These are phyloP conservation scores for Pestalotiopsis sp. DNA, from an alignment of 2,329 filamentous ascomycete species.

Conservation along the genomic window DNA sequence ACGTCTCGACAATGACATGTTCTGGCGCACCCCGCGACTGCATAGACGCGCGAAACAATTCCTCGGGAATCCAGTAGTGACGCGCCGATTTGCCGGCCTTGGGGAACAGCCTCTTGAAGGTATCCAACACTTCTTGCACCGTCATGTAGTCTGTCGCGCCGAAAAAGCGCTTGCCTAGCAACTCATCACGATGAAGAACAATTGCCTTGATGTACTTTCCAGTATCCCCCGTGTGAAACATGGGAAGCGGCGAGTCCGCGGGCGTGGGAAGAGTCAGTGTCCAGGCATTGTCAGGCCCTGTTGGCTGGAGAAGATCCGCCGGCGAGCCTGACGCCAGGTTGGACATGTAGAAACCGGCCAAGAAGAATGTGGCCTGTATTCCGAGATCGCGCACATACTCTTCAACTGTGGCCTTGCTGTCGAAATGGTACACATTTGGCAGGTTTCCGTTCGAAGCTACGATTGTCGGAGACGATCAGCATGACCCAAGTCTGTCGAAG, in stretches of 20 bases:
- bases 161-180: conserved; percentile 42
- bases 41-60: conserved; percentile 38
- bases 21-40: conserved; percentile 34
- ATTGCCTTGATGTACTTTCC: conserved; percentile 35
- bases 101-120: conserved; percentile 38
- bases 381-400: conserved; percentile 24
- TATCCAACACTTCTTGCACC: conserved; percentile 36
- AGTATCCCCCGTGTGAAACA: conserved; percentile 31
- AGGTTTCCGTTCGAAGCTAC: conserved; percentile 40
- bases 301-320: conserved; percentile 23
- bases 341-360: conserved; percentile 51
- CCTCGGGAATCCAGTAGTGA: conserved; percentile 35
- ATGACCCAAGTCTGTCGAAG: not conserved
- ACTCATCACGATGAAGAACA: conserved; percentile 31
- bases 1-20: conserved; percentile 45
- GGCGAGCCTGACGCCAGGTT: conserved; percentile 34
- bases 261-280: conserved; percentile 29
- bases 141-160: conserved; percentile 44
- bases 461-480: not conserved
- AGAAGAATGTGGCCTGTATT: conserved; percentile 47
- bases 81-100: conserved; percentile 38
- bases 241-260: conserved; percentile 26
- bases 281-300: conserved; percentile 28
- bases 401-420: conserved; percentile 3
- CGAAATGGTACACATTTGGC: conserved; percentile 38